Evolutionary conservation across 805 yeast genomes (phyloP).

Genomic region (Monosporozyma aerobia): DNA sequence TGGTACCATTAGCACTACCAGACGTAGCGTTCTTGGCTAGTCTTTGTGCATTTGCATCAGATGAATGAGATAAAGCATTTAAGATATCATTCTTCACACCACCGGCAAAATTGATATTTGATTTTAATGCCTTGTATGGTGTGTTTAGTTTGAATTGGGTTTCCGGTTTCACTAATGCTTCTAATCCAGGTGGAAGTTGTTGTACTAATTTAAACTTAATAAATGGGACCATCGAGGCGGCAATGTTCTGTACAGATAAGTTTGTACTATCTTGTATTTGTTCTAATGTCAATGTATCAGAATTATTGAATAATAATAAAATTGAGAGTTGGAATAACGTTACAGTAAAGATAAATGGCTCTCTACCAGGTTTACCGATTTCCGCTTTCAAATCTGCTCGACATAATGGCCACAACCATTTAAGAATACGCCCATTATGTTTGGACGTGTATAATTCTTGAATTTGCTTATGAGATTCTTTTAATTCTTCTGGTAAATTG

Average conservation of each 20-base stretch:
- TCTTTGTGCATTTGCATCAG: slow-evolving; percentile 16
- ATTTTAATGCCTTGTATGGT: slow-evolving; percentile 78
- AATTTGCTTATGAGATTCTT: slow-evolving; percentile 55
- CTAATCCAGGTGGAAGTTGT: slow-evolving; percentile 56
- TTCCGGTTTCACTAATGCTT: slow-evolving; percentile 39
- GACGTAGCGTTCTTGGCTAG: slow-evolving; percentile 1
- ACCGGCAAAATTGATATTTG: slow-evolving; percentile 71
- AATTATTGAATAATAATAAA: slow-evolving; percentile 70
- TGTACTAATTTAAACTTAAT: slow-evolving; percentile 66
- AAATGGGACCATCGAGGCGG: slow-evolving; percentile 71
- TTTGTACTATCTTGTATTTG: slow-evolving; percentile 62
- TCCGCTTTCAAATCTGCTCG: slow-evolving; percentile 88
- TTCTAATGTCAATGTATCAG: slow-evolving; percentile 36
- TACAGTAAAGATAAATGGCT: slow-evolving; percentile 72
- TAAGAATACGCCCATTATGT: slow-evolving; percentile 80
- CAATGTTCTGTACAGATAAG: slow-evolving; percentile 53
- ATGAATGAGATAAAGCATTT: slow-evolving; percentile 11
- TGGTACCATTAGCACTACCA: background rate
- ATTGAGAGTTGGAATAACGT: slow-evolving; percentile 84
- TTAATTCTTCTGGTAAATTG: slow-evolving; percentile 59
- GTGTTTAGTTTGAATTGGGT: slow-evolving; percentile 62
- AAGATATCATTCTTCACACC: slow-evolving; percentile 37
- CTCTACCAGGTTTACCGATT: slow-evolving; percentile 68
- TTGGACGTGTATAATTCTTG: slow-evolving; percentile 59
- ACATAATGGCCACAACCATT: slow-evolving; percentile 94